These are phyloP conservation scores for Saccharomyces paradoxus DNA, from an alignment of 805 yeast species.

Conservation along the genomic window DNA sequence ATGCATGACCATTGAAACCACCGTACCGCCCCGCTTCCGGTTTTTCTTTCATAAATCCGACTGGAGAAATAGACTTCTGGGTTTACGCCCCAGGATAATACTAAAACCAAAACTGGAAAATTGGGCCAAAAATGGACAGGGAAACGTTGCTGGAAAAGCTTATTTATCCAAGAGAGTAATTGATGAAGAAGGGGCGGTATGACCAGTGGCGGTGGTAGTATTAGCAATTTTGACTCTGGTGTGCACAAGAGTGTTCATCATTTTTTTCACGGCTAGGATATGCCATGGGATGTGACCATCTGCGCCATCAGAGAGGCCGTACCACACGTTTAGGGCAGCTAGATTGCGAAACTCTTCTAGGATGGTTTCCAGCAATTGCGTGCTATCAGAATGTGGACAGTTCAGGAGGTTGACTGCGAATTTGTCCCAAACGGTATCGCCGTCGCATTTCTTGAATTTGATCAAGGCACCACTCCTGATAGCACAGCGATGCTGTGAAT, in stretches of 20 bases:
- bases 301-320: conserved; percentile 29
- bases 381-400: conserved; percentile 60
- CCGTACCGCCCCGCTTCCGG: not conserved
- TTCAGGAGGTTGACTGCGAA: conserved; percentile 64
- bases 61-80: not conserved
- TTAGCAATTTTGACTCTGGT: conserved; percentile 35
- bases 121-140: not conserved
- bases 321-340: conserved; percentile 35
- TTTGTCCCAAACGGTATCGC: conserved; percentile 28
- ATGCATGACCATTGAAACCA: not conserved
- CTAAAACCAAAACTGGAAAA: not conserved
- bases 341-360: conserved; percentile 56
- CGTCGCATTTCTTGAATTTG: conserved; percentile 27
- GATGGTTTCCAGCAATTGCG: conserved; percentile 46
- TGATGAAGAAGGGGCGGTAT: not conserved
- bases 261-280: conserved; percentile 55
- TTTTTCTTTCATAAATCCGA: not conserved
- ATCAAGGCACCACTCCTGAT: conserved; percentile 62
- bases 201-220: not conserved
- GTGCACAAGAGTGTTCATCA: conserved; percentile 52
- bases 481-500: conserved; percentile 62
- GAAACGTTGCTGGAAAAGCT: not conserved
- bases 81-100: not conserved
- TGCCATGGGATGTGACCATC: conserved; percentile 62
- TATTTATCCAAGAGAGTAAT: not conserved